These are phyloP conservation scores for Tuber umbilicatum DNA, from an alignment of 495 filamentous ascomycete species.

Conservation along the genomic window DNA sequence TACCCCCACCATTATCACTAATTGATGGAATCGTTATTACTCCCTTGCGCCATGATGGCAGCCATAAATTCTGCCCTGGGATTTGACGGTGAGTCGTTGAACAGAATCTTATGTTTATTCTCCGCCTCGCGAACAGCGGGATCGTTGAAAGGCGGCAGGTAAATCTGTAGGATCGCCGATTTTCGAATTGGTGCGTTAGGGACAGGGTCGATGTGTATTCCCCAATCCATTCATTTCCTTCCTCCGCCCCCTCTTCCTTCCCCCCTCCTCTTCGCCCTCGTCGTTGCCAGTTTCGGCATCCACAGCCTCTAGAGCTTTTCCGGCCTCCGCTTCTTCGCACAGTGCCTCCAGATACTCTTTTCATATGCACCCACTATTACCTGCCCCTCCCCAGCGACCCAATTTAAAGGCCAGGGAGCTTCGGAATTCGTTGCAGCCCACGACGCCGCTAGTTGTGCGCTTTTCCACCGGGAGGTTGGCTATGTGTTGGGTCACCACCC, in stretches of 20 bases:
- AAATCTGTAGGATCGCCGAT: constrained; percentile 32
- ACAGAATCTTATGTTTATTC: neutral
- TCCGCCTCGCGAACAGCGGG: constrained; percentile 16
- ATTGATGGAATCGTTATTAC: constrained; percentile 3
- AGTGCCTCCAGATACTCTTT: constrained; percentile 34
- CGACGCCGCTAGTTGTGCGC: constrained; percentile 33
- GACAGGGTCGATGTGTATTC: no score
- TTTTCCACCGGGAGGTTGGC: constrained; percentile 33
- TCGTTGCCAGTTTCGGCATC: no score
- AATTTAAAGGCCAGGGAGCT: constrained; percentile 39
- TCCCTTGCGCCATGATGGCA: constrained; percentile 10
- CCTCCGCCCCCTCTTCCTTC: no score
- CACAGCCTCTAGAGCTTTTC: constrained; percentile 34
- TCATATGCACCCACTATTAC: constrained; percentile 8
- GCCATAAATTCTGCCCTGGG: constrained; percentile 20
- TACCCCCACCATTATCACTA: constrained; percentile 10
- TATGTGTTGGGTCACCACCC: constrained; percentile 29
- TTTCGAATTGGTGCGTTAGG: constrained; percentile 30
- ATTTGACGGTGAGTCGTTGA: constrained; percentile 23
- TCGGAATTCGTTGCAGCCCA: constrained; percentile 31
- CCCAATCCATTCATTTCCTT: no score
- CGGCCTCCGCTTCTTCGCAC: constrained; percentile 27
- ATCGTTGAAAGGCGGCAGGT: constrained; percentile 25
- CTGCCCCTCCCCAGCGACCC: constrained; percentile 11
- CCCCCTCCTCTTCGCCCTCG: no score